Evolutionary conservation across 176 grass and related monocot genomes (phyloP), one percentile per base, ranked within the genome.

Genomic region (Carex kokanica): DNA sequence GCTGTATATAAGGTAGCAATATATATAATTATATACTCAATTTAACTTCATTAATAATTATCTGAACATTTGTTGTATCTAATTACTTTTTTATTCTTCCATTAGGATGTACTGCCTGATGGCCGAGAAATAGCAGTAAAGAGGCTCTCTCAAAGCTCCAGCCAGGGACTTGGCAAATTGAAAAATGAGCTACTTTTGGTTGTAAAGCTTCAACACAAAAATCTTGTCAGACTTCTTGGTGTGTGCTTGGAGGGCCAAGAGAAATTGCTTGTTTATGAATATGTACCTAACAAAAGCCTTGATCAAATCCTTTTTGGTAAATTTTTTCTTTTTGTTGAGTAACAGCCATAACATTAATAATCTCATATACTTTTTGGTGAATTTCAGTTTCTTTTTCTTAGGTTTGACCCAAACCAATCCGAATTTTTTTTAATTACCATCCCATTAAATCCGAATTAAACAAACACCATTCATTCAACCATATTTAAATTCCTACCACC

Each of bases 1-100:
- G 81, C 84, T 60, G 91, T 93, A 49, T 93, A 91, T 74, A 91
- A 90, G 84, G 91, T 86, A 36, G 53, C 7, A 54, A 74, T 74
- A 74, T 27, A 27, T 27, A 27, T 27, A 27, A 27, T 27, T 27
- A 27, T 27, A 27, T 16, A 62, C 18, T 81, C 57, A 21, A 45
- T 24, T 27, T 34, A 27, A 25, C 15, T 16, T 27, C 4, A 27
- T 25, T 52, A 6, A 0, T 74, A 74, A 24, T 52, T 64, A 43
- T 25, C 18, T 25, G 9, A 0, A 15, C 21, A 61, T 23, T 73
- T 16, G 43, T 25, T 13, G 15, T 52, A 14, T 81, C 2, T 25
- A 65, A 81, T 64, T 27, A 23, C 12, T 7, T 47, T 43, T 81
- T 24, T 8, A 1, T 21, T 17, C 6, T 52, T 81, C 5, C 51